phyloP scores from a whole-genome alignment of 2,329 filamentous ascomycete genomes.

The Paracamarosporium sp. region DNA sequence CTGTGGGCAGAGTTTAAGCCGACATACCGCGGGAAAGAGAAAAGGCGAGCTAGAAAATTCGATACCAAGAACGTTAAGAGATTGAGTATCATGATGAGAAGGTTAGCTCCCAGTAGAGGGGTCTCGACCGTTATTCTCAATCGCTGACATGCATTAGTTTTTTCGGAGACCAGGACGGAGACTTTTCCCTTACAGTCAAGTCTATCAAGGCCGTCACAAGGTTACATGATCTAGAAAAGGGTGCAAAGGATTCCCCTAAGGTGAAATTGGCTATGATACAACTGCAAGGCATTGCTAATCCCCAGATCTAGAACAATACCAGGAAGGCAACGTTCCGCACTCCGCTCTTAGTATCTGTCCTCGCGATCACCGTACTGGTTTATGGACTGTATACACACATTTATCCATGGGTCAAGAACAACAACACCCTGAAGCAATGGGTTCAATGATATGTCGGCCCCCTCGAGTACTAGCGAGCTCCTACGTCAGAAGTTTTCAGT shows the following conservation, averaged over 20 bases:
- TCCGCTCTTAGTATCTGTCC: neutral
- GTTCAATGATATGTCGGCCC: neutral
- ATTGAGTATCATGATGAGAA: conserved; percentile 81
- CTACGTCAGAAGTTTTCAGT: neutral
- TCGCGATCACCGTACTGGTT: neutral
- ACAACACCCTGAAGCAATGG: neutral
- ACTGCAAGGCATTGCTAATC: neutral
- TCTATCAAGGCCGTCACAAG: conserved; percentile 59
- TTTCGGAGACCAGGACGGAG: conserved; percentile 75
- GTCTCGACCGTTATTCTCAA: neutral
- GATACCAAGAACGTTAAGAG: conserved; percentile 68
- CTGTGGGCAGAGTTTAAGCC: conserved; percentile 71
- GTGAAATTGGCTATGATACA: neutral
- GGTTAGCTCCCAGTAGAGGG: conserved; percentile 56
- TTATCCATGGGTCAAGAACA: neutral
- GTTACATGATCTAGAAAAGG: conserved; percentile 34
- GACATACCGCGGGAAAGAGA: conserved; percentile 74
- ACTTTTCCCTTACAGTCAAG: conserved; percentile 65
- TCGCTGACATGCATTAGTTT: conserved; percentile 61
- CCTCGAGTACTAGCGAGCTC: neutral
- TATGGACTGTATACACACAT: conserved; percentile 1
- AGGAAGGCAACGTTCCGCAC: conserved; percentile 1
- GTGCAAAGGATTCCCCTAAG: conserved; percentile 16
- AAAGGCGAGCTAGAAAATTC: conserved; percentile 65
- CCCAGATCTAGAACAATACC: neutral